Evolutionary conservation across 495 filamentous ascomycete genomes (phyloP), one percentile per base, ranked within the genome.

Genomic region (Penicillium coffeae): DNA sequence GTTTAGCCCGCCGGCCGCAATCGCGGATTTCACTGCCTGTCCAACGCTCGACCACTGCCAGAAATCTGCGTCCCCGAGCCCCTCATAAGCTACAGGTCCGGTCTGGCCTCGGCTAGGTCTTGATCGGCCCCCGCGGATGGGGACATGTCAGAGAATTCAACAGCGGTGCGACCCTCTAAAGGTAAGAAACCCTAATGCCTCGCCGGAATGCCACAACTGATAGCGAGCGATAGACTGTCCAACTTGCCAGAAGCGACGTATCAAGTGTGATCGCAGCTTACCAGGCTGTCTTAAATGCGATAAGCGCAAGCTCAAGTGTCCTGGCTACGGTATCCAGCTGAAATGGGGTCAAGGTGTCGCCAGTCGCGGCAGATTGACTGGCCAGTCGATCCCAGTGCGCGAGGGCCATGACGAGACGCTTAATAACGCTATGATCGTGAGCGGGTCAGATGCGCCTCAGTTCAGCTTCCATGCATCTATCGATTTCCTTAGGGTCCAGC

Each of bases 171-270:
- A 21, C 38, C 51, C 47, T 14, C 27, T 25, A 59, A 59, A 59
- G 56, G 56, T 59, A 50, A 27, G 15, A 8, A 4, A 21, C 16
- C 42, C 7, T 27, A 6, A 34, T 14, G 33, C 42, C 9, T 27
- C 14, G 32, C 8, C 30, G n/a, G 4, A 12, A 15, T 34, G 34
- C 19, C 25, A 25, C 22, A 15, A n/a, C 21, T 32, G 19, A 15
- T 10, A 21, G 20, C 48, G 35, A 35, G 43, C 13, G 13, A 18
- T 8, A 51, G 60, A 63, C 47, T 76, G 73, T 46, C 65, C 71
- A 39, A 72, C 64, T 56, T 76, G 78, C 48, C 76, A 73, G 18
- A 64, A 61, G 2, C 73, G 73, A 42, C 72, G 78, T n/a, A 70
- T 75, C 10, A 72, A 75, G 25, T 81, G 78, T 50, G 78, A 81